Percentiles rank a stretch among this genome's conserved stretches.
These are phyloP conservation scores for Trypanosoma scelopori DNA, from an alignment of 208 protist genomes.

Conservation along the genomic window DNA sequence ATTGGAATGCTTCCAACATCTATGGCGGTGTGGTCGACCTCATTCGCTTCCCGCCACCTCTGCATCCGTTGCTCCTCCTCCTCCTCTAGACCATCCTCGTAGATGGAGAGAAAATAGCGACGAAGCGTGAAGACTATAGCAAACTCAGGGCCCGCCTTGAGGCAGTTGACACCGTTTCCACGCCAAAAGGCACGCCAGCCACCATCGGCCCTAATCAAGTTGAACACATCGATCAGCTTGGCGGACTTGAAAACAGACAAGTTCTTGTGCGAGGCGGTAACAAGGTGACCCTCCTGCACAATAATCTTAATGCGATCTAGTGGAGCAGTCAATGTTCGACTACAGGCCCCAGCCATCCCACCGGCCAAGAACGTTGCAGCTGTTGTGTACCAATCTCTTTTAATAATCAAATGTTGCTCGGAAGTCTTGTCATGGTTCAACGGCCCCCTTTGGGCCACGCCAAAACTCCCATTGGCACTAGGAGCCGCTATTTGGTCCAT, in stretches of 20 bases:
- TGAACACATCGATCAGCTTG: conserved; percentile 63
- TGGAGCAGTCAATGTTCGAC: conserved; percentile 86
- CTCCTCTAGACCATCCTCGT: conserved; percentile 75
- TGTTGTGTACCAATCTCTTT: conserved; percentile 79
- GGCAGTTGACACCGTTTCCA: conserved; percentile 89
- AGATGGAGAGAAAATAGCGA: conserved; percentile 71
- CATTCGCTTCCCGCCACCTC: not conserved
- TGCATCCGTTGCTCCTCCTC: conserved; percentile 37
- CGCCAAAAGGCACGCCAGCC: conserved; percentile 83
- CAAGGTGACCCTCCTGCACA: conserved; percentile 88
- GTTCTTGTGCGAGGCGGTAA: conserved; percentile 15
- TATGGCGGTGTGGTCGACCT: not conserved
- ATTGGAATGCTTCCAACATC: not conserved
- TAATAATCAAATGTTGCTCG: conserved; percentile 33
- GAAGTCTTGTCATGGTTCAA: not conserved
- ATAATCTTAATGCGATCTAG: conserved; percentile 93
- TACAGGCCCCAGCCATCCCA: conserved; percentile 79
- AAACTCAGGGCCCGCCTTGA: conserved; percentile 91
- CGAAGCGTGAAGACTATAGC: conserved; percentile 88
- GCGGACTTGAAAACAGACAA: conserved; percentile 40
- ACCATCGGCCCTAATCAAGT: conserved; percentile 77
- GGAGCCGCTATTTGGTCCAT: not conserved
- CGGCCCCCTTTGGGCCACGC: not conserved
- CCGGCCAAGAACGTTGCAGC: conserved; percentile 80
- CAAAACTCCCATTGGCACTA: not conserved